These are phyloP conservation scores for Septoria linicola DNA, from an alignment of 2,329 filamentous ascomycete genomes.

Conservation along the genomic window DNA sequence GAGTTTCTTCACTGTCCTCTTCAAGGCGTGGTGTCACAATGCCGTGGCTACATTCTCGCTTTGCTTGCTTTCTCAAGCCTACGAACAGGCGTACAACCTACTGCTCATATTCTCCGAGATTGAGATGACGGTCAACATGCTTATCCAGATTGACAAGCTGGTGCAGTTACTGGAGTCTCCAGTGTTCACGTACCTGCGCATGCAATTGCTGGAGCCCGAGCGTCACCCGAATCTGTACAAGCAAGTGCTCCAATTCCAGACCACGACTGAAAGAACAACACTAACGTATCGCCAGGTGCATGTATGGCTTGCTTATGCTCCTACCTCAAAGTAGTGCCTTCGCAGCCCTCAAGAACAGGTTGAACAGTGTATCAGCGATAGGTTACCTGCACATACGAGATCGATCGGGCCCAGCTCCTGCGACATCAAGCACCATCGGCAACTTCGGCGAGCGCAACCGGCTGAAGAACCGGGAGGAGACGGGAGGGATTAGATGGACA, in stretches of 20 bases:
- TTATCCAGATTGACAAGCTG: conserved; percentile 98
- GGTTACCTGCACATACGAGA: conserved; percentile 78
- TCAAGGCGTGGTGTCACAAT: conserved; percentile 97
- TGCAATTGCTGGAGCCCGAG: conserved; percentile 93
- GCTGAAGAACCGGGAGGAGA: conserved; percentile 70
- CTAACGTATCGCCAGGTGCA: too few species aligned
- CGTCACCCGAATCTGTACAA: conserved; percentile 86
- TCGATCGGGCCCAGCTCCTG: conserved; percentile 24
- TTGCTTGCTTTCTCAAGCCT: conserved; percentile 91
- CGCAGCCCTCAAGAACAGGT: conserved; percentile 89
- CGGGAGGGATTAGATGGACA: conserved; percentile 70
- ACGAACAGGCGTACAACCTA: conserved; percentile 95
- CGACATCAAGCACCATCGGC: conserved; percentile 36
- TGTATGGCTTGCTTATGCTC: conserved; percentile 96
- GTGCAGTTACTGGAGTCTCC: conserved; percentile 96
- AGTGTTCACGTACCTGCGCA: conserved; percentile 93
- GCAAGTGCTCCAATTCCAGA: background rate
- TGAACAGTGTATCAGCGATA: conserved; percentile 96
- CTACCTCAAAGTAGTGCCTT: conserved; percentile 98
- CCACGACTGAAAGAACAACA: too few species aligned
- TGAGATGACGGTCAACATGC: conserved; percentile 97
- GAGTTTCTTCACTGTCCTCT: conserved; percentile 89
- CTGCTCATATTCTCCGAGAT: conserved; percentile 96
- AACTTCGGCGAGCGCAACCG: conserved; percentile 62
- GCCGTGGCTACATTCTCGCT: conserved; percentile 96